A percentile compares a stretch with the other conserved stretches of the same genome.
Conservation (phyloP, 495 filamentous ascomycete genomes). For the Hyaloscypha finlandica region DNA sequence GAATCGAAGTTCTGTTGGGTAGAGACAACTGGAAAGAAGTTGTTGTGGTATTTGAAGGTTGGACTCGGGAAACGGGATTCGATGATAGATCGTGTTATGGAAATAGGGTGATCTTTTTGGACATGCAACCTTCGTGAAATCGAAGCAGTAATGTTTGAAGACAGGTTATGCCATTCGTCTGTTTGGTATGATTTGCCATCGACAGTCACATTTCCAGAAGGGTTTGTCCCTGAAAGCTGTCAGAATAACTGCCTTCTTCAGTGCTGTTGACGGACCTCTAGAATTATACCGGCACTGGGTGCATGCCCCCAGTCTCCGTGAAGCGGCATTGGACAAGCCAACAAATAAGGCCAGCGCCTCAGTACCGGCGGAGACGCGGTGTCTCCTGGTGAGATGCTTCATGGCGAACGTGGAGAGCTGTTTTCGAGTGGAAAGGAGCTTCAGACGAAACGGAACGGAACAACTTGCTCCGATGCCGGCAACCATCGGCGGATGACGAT, state of each 20-base stretch:
- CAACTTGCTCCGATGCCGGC: constrained; percentile 2
- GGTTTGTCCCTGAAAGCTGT: constrained; percentile 13
- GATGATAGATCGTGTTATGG: constrained; percentile 87
- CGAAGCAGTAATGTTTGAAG: constrained; percentile 70
- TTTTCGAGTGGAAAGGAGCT: neutral
- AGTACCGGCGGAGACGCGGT: constrained; percentile 16
- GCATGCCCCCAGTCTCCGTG: constrained; percentile 16
- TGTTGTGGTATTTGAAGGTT: constrained; percentile 73
- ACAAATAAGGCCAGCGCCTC: constrained; percentile 28
- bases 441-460: constrained; percentile 1
- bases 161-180: constrained; percentile 86
- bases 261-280: constrained; percentile 19
- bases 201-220: constrained; percentile 45
- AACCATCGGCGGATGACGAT: neutral
- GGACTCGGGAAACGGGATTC: constrained; percentile 82
- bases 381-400: constrained; percentile 17
- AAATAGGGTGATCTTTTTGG: constrained; percentile 83
- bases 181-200: constrained; percentile 63
- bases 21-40: constrained; percentile 81
- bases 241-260: constrained; percentile 4
- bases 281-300: constrained; percentile 31
- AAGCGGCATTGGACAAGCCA: constrained; percentile 16
- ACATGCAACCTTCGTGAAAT: constrained; percentile 79
- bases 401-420: constrained; percentile 12
- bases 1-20: constrained; percentile 93